phyloP scores from a whole-genome alignment of 257 asterid genomes.

The Osmanthus fragrans region DNA sequence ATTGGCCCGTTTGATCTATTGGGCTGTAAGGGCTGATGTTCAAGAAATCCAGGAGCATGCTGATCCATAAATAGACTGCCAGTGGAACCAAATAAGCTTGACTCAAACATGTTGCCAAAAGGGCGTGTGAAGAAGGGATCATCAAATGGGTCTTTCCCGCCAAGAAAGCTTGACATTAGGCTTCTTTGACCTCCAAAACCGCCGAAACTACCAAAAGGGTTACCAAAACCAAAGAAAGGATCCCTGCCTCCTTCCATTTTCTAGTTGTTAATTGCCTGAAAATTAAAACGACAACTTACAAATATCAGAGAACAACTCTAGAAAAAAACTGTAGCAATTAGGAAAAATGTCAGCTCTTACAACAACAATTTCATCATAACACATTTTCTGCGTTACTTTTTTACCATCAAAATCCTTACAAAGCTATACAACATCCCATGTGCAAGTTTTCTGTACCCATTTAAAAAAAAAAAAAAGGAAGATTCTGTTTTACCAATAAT shows the following conservation, averaged over 20 bases:
- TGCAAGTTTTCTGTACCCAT: neutral
- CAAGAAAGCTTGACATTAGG: constrained; percentile 55
- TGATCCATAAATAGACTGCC: constrained; percentile 44
- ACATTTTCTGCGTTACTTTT: neutral
- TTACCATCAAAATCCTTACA: neutral
- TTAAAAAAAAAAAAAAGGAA: neutral
- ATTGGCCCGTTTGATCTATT: constrained; percentile 61
- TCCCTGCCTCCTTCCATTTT: constrained; percentile 84
- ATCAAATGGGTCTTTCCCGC: constrained; percentile 85
- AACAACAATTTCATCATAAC: neutral
- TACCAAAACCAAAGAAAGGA: constrained; percentile 71
- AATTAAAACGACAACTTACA: neutral
- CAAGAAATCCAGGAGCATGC: constrained; percentile 48
- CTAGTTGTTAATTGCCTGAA: constrained; percentile 22
- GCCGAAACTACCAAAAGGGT: constrained; percentile 53
- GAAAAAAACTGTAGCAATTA: neutral
- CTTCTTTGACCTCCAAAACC: constrained; percentile 62
- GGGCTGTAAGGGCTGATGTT: constrained; percentile 47
- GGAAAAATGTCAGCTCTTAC: neutral
- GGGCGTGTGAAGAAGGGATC: constrained; percentile 82
- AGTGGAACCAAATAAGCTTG: constrained; percentile 46
- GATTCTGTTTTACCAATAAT: neutral
- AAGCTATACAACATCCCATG: neutral
- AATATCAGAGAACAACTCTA: neutral
- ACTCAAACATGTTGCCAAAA: constrained; percentile 54